Base-by-base conservation (phyloP, 768 basidiomycete genomes). In the Hortiboletus flavorubellus region DNA sequence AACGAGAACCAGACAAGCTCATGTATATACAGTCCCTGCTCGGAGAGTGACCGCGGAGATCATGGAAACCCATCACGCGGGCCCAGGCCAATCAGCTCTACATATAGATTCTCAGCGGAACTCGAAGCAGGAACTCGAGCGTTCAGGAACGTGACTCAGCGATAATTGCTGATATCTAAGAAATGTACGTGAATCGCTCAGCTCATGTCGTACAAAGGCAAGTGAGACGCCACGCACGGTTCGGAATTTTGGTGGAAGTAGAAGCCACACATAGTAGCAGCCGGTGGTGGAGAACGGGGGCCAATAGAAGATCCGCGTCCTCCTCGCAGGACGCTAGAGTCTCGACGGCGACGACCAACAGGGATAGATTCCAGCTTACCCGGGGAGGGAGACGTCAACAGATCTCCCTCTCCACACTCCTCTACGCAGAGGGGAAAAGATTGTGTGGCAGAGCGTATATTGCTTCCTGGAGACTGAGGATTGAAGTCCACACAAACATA, bases 401-500 rank as follows among this genome's bases (percentile, higher is more conserved):
- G 63, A 55, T 64, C 48, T 59, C 66, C 53, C 54, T 66, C 63
- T 33, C 68, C 63, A 6, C 41, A 58, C 54, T 73, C 63, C 51
- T 69, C 57, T 55, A 60, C 41, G 44, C 61, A 74, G 39, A 61
- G 67, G 49, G 77, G 73, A 35, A 68, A 70, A 8, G 72, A 67
- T 46, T 76, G 72, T 12, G 76, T 64, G 30, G 73, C 58, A 4
- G 66, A 60, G 42, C 73, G 66, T 34, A 68, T 60, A 47, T 63
- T 71, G 31, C 73, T 59, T 21, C 74, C 66, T 11, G 73, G 66
- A 33, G 79, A 71, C 16, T 80, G 78, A 5, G 91, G 89, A 63
- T 89, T 89, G 67, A 94, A 90, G 68, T 97, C 94, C 40, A 97
- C 90, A 69, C 93, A 92, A 53, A 95, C 90, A 64, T 93, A 96